Percentiles rank a stretch among this genome's conserved stretches.
Conservation (phyloP, 495 filamentous ascomycete genomes). For the Chlorociboria aeruginascens region DNA sequence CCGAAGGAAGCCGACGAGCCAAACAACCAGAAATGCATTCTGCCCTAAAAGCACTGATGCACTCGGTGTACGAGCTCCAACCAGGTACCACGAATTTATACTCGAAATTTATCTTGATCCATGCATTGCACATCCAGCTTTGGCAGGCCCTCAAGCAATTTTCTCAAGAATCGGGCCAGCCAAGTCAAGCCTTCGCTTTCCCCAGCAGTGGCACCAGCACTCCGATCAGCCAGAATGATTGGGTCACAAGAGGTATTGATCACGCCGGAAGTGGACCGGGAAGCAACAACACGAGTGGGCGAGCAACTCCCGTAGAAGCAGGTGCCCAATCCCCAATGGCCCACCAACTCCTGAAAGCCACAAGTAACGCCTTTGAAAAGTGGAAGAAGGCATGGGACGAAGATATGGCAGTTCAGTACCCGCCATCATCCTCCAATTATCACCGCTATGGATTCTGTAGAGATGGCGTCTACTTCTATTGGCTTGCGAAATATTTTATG, state of each 20-base stretch:
- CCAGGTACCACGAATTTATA: slow-evolving; percentile 49
- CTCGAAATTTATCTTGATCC: slow-evolving; percentile 59
- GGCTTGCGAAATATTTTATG: slow-evolving; percentile 43
- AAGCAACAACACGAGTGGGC: slow-evolving; percentile 15
- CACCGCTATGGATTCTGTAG: slow-evolving; percentile 49
- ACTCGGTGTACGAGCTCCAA: slow-evolving; percentile 37
- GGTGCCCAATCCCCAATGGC: slow-evolving; percentile 5
- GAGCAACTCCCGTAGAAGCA: slow-evolving; percentile 15
- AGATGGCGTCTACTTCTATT: slow-evolving; percentile 56
- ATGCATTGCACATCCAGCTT: slow-evolving; percentile 46
- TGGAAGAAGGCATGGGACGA: slow-evolving; percentile 55
- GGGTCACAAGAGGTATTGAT: slow-evolving; percentile 17
- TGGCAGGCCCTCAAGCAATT: slow-evolving; percentile 25
- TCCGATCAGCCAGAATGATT: slow-evolving; percentile 27
- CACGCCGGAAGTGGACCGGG: slow-evolving; percentile 5
- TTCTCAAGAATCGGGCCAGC: slow-evolving; percentile 14
- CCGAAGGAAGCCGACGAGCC: slow-evolving; percentile 41
- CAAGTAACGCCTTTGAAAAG: slow-evolving; percentile 40
- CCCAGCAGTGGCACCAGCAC: slow-evolving; percentile 35
- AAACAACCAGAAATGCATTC: slow-evolving; percentile 46
- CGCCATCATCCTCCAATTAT: slow-evolving; percentile 28
- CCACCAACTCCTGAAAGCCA: slow-evolving; percentile 15
- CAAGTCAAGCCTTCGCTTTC: slow-evolving; percentile 12
- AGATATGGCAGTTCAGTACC: slow-evolving; percentile 52
- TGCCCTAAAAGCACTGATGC: slow-evolving; percentile 41